phyloP scores from a whole-genome alignment of 192 early-diverging fungal species.

The Backusella australiensis region DNA sequence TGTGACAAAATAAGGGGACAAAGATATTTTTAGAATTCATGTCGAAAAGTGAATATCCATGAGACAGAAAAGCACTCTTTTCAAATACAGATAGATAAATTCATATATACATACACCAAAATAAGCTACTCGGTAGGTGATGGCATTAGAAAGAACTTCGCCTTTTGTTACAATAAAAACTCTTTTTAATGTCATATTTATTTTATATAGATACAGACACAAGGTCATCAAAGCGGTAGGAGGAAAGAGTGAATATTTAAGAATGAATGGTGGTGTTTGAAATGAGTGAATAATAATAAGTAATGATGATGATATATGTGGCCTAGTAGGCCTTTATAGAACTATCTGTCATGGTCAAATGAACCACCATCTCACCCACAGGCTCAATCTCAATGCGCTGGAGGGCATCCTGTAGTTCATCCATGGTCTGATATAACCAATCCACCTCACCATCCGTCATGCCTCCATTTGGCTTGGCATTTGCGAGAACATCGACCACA shows the following conservation, averaged over 20 bases:
- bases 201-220: no score
- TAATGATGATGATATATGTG: background rate
- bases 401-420: constrained; percentile 31
- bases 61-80: no score
- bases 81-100: no score
- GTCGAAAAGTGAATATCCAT: no score
- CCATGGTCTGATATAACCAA: constrained; percentile 32
- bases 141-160: no score
- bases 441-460: constrained; percentile 22
- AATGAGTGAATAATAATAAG: background rate
- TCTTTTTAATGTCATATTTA: no score
- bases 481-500: background rate
- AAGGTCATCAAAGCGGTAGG: no score
- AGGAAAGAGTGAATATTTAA: background rate
- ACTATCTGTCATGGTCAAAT: constrained; percentile 26
- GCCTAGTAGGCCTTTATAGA: constrained; percentile 3
- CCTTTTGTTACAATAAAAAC: no score
- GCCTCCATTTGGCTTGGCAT: constrained; percentile 16
- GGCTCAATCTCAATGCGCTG: constrained; percentile 29
- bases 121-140: no score
- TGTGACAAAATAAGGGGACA: no score
- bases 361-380: constrained; percentile 39
- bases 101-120: no score
- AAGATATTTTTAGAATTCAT: no score
- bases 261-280: background rate